Percentiles rank a stretch among this genome's conserved stretches.
Conservation (phyloP, 1,284 basidiomycete species). For the Trametes pubescens region DNA sequence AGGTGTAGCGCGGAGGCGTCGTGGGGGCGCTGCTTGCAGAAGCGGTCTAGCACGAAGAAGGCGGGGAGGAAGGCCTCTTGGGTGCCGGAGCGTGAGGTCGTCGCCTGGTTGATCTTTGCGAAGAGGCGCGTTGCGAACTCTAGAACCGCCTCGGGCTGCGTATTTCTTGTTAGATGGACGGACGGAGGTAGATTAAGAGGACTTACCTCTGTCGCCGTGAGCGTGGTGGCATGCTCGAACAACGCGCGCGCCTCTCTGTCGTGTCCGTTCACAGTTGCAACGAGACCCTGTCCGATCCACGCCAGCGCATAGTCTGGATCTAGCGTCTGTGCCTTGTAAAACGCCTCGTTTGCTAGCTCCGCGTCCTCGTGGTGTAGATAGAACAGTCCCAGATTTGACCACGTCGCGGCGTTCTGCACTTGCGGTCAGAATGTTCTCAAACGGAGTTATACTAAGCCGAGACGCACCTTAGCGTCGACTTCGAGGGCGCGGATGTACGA, state of each 20-base stretch:
- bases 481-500: constrained; percentile 93
- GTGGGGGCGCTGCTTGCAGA: constrained; percentile 70
- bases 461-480: constrained; percentile 76
- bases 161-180: background rate
- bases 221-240: constrained; percentile 83
- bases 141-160: constrained; percentile 84
- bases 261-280: constrained; percentile 77
- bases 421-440: constrained; percentile 16
- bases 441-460: constrained; percentile 2
- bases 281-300: constrained; percentile 95
- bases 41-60: constrained; percentile 85
- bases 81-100: constrained; percentile 38
- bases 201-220: constrained; percentile 77
- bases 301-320: constrained; percentile 91
- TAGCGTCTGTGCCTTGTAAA: constrained; percentile 88
- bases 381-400: constrained; percentile 92
- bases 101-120: constrained; percentile 46
- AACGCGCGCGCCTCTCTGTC: constrained; percentile 71
- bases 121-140: constrained; percentile 79
- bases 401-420: constrained; percentile 75
- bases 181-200: background rate
- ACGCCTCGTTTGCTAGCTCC: constrained; percentile 87
- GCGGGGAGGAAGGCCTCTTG: constrained; percentile 68
- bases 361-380: constrained; percentile 87
- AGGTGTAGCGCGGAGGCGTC: constrained; percentile 87